Base-by-base conservation (phyloP, 768 basidiomycete genomes). In the Tephrocybe sp. region DNA sequence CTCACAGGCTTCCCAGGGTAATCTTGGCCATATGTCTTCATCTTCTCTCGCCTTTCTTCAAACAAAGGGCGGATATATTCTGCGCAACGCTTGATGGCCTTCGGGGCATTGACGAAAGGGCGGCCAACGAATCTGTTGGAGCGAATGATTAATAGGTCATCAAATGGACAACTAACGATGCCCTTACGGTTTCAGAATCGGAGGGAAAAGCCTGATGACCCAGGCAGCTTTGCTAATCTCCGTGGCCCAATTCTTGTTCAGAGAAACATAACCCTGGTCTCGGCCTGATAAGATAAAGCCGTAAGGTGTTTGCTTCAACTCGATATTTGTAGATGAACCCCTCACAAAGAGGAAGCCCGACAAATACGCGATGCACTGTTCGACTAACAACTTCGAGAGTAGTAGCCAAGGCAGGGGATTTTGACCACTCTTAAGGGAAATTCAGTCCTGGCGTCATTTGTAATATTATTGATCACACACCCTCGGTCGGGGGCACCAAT, bases 1-100 rank as follows among this genome's bases (percentile, higher is more conserved):
- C 0, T 55, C 65, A 52, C 51, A 30, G 69, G 69, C 56, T 65
- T 70, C 0, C 55, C 65, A 13, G 60, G 54, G 60, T 63, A 67
- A 17, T 71, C 58, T 10, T 22, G 32, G 5, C 68, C 68, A 19
- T 65, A 53, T 10, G 45, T 38, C 42, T 58, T 48, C 34, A 61
- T 59, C 16, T 63, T 60, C 26, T 58, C 39, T 8, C 63, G 54
- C n/a, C 67, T 59, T 30, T 64, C 59, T 39, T 62, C 46, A 5
- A 71, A 62, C 10, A 67, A 30, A 0, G 70, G 67, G 11, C 54
- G 57, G 12, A 73, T 52, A 23, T 63, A 58, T 6, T 14, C 38
- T 5, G 43, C 23, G 7, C 46, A 49, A 14, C 36, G 12, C 31
- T 40, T 9, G 31, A 50, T 16, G 5, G 34, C 47, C 19, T 16